Percentiles rank a stretch among this genome's conserved stretches.
These are phyloP conservation scores for Xylariaceae sp. DNA, from an alignment of 2,329 filamentous ascomycete genomes.

Conservation along the genomic window DNA sequence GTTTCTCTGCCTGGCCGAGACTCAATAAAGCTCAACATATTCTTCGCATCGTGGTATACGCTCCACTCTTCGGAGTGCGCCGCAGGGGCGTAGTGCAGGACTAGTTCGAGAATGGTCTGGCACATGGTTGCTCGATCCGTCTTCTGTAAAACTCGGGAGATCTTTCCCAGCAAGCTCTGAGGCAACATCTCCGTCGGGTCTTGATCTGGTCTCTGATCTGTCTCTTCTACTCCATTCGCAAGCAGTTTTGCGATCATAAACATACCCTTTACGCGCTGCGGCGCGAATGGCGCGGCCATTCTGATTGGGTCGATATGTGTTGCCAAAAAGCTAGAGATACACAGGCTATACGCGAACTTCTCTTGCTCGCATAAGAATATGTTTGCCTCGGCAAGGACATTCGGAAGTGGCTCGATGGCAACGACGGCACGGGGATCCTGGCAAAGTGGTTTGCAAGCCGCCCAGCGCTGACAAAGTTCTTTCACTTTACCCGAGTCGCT, in stretches of 20 bases:
- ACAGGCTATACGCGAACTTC: slow-evolving; percentile 41
- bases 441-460: slow-evolving; percentile 36
- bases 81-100: slow-evolving; percentile 38
- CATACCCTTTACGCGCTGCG: slow-evolving; percentile 46
- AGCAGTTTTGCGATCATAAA: slow-evolving; percentile 49
- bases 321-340: slow-evolving; percentile 44
- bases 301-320: slow-evolving; percentile 47
- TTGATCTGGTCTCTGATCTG: slow-evolving; percentile 22
- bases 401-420: slow-evolving; percentile 46
- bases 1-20: slow-evolving; percentile 39
- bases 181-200: slow-evolving; percentile 6
- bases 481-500: slow-evolving; percentile 13
- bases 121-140: slow-evolving; percentile 51
- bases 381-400: slow-evolving; percentile 41
- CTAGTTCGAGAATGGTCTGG: slow-evolving; percentile 48
- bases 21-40: slow-evolving; percentile 46
- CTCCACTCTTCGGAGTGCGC: slow-evolving; percentile 44
- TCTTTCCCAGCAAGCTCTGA: slow-evolving; percentile 2
- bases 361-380: slow-evolving; percentile 41
- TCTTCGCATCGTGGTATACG: slow-evolving; percentile 39
- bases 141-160: slow-evolving; percentile 34
- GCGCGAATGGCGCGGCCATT: slow-evolving; percentile 46
- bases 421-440: slow-evolving; percentile 39
- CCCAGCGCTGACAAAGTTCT: slow-evolving; percentile 36
- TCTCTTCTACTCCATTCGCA: slow-evolving; percentile 36